Base-by-base conservation (phyloP, 2,329 filamentous ascomycete species). In the Pseudogymnoascus sp. region DNA sequence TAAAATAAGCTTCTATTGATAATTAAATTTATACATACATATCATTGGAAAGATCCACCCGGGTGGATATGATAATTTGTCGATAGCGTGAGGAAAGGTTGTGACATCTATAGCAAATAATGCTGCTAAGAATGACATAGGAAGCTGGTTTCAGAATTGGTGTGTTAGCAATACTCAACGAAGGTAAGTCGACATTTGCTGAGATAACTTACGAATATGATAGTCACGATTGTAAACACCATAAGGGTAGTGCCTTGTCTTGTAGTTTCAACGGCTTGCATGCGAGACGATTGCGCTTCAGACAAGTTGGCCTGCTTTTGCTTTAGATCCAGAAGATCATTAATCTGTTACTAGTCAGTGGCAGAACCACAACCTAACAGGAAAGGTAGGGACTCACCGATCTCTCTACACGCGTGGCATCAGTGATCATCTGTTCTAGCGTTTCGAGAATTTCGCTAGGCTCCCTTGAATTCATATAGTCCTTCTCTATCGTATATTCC, bases 201-300 rank as follows among this genome's bases (percentile, higher is more conserved):
- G 29, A 18, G 27, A 33, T 33, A 18, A 65, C 75, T 67, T 65
- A 78, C 76, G 60, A 80, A 80, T 18, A 79, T 67, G 59, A 79
- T 78, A 0, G 78, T 80, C 1, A 79, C 74, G 1, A 79, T 65
- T 0, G 78, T 80, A 61, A 80, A 79, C 1, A 78, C 69, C 71
- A 80, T 76, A 60, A 80, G 75, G 1, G 76, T 74, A 0, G 72
- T 70, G 1, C 76, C 74, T 31, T 64, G 63, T 52, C 59, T 58
- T 33, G 63, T n/a, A n/a, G n/a, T n/a, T n/a, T n/a, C n/a, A n/a
- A n/a, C 72, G 0, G 72, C 73, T 29, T 77, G 75, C 37, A 69
- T 73, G 13, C 75, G 69, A 0, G 77, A 70, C 13, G 75, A 73
- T 70, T 73, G 74, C 0, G 78, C 77, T 63, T 80, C 75, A 1